A percentile compares a stretch with the other conserved stretches of the same genome.
phyloP scores from a whole-genome alignment of 148 eudicot species.

The Linanthus parryae region DNA sequence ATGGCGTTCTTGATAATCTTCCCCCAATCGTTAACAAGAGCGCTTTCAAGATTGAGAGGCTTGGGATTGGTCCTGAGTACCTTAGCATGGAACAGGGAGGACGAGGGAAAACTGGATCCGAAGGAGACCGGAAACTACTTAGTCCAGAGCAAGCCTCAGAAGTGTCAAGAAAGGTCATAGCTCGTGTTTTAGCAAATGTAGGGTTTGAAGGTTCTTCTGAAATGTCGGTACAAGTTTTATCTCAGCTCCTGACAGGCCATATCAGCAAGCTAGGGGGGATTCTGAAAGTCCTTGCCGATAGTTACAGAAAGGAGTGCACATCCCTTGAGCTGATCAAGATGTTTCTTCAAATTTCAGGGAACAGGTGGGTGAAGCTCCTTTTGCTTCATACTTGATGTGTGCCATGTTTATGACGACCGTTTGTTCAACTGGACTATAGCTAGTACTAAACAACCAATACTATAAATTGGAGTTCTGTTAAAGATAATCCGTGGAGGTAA shows the following conservation, averaged over 20 bases:
- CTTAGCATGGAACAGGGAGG: constrained; percentile 71
- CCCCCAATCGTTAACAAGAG: constrained; percentile 69
- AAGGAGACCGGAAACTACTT: constrained; percentile 45
- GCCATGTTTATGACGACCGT: too few species aligned
- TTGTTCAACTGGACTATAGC: too few species aligned
- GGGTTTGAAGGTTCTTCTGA: constrained; percentile 85
- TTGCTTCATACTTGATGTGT: constrained; percentile 3
- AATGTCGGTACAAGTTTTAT: constrained; percentile 58
- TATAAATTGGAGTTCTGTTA: too few species aligned
- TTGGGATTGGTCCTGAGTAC: constrained; percentile 85
- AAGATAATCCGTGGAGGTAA: too few species aligned
- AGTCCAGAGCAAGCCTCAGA: constrained; percentile 70
- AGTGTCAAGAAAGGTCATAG: constrained; percentile 68
- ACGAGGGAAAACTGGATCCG: constrained; percentile 43
- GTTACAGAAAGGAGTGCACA: constrained; percentile 80
- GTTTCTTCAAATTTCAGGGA: constrained; percentile 77
- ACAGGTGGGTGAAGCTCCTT: constrained; percentile 41
- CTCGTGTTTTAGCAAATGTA: constrained; percentile 40
- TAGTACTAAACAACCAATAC: too few species aligned
- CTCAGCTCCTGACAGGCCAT: constrained; percentile 81
- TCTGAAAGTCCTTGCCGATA: constrained; percentile 78
- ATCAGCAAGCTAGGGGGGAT: constrained; percentile 65
- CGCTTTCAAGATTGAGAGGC: constrained; percentile 95
- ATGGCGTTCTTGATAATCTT: constrained; percentile 80
- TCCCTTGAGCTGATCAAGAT: constrained; percentile 78